A percentile compares a stretch with the other conserved stretches of the same genome.
Conservation (phyloP, 495 filamentous ascomycete species). For the Talaromyces liani region DNA sequence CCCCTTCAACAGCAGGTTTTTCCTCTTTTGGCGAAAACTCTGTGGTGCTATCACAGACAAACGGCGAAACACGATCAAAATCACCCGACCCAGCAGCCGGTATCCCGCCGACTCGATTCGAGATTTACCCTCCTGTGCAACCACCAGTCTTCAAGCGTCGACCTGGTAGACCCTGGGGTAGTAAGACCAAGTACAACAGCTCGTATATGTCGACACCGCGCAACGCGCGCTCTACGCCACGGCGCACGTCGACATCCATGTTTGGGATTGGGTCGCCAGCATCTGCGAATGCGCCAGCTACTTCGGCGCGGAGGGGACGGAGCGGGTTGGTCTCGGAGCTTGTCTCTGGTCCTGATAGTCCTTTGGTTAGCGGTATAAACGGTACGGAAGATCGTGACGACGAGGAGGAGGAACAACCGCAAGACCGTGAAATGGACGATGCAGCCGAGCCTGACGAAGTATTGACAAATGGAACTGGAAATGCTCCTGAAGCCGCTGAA, state of each 20-base stretch:
- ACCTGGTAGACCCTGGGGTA: conserved; percentile 38
- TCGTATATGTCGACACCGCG: not conserved
- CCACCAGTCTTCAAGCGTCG: conserved; percentile 38
- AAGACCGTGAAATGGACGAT: not conserved
- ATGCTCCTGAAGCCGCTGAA: not conserved
- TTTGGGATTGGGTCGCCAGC: conserved; percentile 14
- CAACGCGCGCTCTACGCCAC: conserved; percentile 26
- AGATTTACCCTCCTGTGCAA: conserved; percentile 76
- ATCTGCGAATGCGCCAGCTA: conserved; percentile 13
- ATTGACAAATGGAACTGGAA: not conserved
- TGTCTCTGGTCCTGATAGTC: conserved; percentile 21
- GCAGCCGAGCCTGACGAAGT: not conserved
- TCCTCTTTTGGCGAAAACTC: conserved; percentile 2
- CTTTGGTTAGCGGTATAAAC: conserved; percentile 13
- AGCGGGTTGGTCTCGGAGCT: conserved; percentile 27
- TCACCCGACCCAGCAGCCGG: conserved; percentile 27
- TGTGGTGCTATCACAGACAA: not conserved
- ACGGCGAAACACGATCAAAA: conserved; percentile 16
- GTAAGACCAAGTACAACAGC: conserved; percentile 8
- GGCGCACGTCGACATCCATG: conserved; percentile 18
- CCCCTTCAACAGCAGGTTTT: conserved; percentile 29
- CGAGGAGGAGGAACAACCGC: not conserved
- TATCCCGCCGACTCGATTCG: conserved; percentile 74
- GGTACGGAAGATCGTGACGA: conserved; percentile 17
- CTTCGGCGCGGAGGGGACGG: conserved; percentile 28